Evolutionary conservation across 352 stramenopile species (phyloP).

Genomic region (Globisporangium orthogonon): DNA sequence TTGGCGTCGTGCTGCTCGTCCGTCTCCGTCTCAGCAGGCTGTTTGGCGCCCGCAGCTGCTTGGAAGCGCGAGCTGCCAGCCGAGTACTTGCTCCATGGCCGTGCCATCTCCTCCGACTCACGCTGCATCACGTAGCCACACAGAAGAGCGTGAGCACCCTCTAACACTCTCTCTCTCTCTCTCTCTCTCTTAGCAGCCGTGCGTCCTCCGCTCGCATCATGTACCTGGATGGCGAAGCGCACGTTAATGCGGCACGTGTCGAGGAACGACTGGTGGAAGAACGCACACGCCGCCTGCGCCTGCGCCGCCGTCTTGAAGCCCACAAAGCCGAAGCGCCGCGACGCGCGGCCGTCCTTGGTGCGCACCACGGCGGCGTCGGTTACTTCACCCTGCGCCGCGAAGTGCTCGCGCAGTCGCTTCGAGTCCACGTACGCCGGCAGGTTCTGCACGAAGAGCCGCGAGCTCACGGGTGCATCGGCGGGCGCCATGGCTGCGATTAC

Average conservation of each 20-base stretch:
- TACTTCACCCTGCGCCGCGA: constrained; percentile 71
- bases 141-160: constrained; percentile 1
- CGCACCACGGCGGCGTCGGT: constrained; percentile 87
- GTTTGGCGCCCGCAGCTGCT: constrained; percentile 13
- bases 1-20: constrained; percentile 17
- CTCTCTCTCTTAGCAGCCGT: background rate
- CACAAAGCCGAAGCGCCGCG: constrained; percentile 79
- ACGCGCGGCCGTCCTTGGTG: constrained; percentile 86
- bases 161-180: constrained; percentile 1
- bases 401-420: constrained; percentile 65
- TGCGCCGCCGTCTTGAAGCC: constrained; percentile 70
- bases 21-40: constrained; percentile 13
- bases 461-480: constrained; percentile 13
- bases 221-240: constrained; percentile 66
- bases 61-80: constrained; percentile 73
- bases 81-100: constrained; percentile 89
- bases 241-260: constrained; percentile 87
- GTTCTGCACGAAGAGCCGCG: constrained; percentile 81
- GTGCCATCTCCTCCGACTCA: constrained; percentile 52
- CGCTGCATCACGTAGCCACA: constrained; percentile 14
- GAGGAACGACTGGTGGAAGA: constrained; percentile 88
- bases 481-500: background rate
- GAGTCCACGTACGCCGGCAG: constrained; percentile 75
- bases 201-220: background rate
- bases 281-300: constrained; percentile 44